Evolutionary conservation across 768 basidiomycete species (phyloP).

Genomic region (Tephrocybe sp.): DNA sequence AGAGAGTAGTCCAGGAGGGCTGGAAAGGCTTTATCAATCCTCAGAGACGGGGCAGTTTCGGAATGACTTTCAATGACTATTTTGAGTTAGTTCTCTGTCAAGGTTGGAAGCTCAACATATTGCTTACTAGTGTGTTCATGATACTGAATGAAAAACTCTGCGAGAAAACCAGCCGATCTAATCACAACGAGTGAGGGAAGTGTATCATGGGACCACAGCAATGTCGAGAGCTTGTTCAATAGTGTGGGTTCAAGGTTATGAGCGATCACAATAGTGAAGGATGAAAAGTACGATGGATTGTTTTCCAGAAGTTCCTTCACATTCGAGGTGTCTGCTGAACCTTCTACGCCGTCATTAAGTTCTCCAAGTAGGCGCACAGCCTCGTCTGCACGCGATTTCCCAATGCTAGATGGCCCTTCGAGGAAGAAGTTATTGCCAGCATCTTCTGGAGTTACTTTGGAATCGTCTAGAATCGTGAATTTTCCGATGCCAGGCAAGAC

Average conservation of each 20-base stretch:
- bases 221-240: slow-evolving; percentile 55
- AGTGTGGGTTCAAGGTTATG: slow-evolving; percentile 67
- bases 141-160: slow-evolving; percentile 85
- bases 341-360: slow-evolving; percentile 85
- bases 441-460: slow-evolving; percentile 63
- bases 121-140: slow-evolving; percentile 80
- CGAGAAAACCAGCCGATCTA: slow-evolving; percentile 85
- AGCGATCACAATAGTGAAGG: slow-evolving; percentile 79
- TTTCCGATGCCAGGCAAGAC: slow-evolving; percentile 95
- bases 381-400: slow-evolving; percentile 76
- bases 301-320: slow-evolving; percentile 57
- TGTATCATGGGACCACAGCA: slow-evolving; percentile 66
- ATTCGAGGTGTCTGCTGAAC: slow-evolving; percentile 54
- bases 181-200: slow-evolving; percentile 73
- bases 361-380: slow-evolving; percentile 75
- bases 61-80: slow-evolving; percentile 89
- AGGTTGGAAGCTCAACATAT: neutral
- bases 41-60: slow-evolving; percentile 68
- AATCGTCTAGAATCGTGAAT: slow-evolving; percentile 85
- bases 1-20: slow-evolving; percentile 71
- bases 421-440: slow-evolving; percentile 98
- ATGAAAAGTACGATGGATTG: slow-evolving; percentile 51
- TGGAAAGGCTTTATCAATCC: slow-evolving; percentile 88
- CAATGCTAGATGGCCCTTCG: slow-evolving; percentile 69
- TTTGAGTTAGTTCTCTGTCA: neutral